Base-by-base conservation (phyloP, 352 stramenopile genomes). In the Phytophthora sojae region DNA sequence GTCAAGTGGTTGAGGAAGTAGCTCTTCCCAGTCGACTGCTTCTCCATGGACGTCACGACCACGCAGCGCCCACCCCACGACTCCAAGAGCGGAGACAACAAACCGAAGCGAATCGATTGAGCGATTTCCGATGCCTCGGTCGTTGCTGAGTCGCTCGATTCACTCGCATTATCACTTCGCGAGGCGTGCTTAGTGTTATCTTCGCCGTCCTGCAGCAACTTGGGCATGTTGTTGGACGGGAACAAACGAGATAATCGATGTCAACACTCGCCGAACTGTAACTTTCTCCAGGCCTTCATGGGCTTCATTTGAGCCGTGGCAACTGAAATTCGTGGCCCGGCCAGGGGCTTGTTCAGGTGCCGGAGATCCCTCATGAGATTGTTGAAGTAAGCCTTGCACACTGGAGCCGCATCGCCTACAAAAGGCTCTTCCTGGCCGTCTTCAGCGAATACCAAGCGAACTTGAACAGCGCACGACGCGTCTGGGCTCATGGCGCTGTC, bases 1-100 rank as follows among this genome's bases (percentile, higher is more conserved):
- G 78, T 88, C 53, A 90, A 64, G 47, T 89, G 83, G 49, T 91
- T 91, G 1, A 91, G 63, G 21, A 88, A 90, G 56, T 89, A 91
- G 50, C 76, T 87, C 52, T 91, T 89, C 5, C 83, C 83, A 2
- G 83, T 91, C 11, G 83, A 91, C 45, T 91, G 83, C n/a, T 88
- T 84, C 14, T 73, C 77, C 77, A 84, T 44, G 35, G 35, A 44
- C 15, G 35, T 44, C 35, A 44, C 35, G 35, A 44, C 35, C 35
- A 44, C 35, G 15, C 35, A 44, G 35, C 35, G 35, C 17, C 35
- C 35, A 17, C 35, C 5, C 35, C 35, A 44, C 12, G 35, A 44
- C 35, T 44, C 35, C 35, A 44, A 44, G 15, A 44, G 35, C 0
- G 35, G 35, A 6, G 35, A 44, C 12, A 44, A 11, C 35, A 44